These are phyloP conservation scores for Blastomyces percursus DNA, from an alignment of 2,329 filamentous ascomycete species.

Conservation along the genomic window DNA sequence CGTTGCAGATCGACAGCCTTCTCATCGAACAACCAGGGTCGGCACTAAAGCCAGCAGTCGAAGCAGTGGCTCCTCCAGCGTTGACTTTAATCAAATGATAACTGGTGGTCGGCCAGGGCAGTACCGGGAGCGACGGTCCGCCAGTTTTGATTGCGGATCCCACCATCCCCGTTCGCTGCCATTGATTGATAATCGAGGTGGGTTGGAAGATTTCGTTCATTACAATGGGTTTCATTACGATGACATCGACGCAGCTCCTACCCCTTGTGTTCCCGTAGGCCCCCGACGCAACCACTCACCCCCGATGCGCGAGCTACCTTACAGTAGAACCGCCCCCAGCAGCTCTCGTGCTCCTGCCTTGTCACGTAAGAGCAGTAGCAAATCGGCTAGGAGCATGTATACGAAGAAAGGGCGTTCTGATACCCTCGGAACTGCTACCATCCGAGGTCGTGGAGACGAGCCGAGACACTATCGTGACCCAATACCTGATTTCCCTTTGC, in stretches of 20 bases:
- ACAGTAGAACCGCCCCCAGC: constrained; percentile 15
- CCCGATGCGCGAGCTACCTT: constrained; percentile 24
- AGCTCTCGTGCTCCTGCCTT: constrained; percentile 24
- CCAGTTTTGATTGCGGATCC: constrained; percentile 36
- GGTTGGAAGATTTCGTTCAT: constrained; percentile 4
- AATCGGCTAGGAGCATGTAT: constrained; percentile 31
- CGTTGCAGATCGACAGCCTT: constrained; percentile 19
- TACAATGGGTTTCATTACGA: constrained; percentile 14
- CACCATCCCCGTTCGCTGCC: constrained; percentile 18
- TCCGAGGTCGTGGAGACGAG: constrained; percentile 24
- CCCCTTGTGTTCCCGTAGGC: constrained; percentile 70
- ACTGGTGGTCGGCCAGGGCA: constrained; percentile 24
- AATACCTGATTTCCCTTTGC: constrained; percentile 26
- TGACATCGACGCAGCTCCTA: constrained; percentile 72
- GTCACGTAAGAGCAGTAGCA: constrained; percentile 34
- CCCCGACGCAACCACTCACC: constrained; percentile 48
- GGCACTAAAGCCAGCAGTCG: constrained; percentile 56
- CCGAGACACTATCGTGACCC: constrained; percentile 19
- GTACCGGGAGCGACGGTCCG: constrained; percentile 29
- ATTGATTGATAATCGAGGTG: constrained; percentile 1
- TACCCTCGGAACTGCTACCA: constrained; percentile 28
- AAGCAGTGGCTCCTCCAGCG: constrained; percentile 64
- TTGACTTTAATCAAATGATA: constrained; percentile 53
- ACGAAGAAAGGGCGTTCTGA: constrained; percentile 29
- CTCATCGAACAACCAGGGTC: constrained; percentile 36